A percentile compares a stretch with the other conserved stretches of the same genome.
Conservation (phyloP, 2,329 filamentous ascomycete genomes). For the Xylaria sp. region DNA sequence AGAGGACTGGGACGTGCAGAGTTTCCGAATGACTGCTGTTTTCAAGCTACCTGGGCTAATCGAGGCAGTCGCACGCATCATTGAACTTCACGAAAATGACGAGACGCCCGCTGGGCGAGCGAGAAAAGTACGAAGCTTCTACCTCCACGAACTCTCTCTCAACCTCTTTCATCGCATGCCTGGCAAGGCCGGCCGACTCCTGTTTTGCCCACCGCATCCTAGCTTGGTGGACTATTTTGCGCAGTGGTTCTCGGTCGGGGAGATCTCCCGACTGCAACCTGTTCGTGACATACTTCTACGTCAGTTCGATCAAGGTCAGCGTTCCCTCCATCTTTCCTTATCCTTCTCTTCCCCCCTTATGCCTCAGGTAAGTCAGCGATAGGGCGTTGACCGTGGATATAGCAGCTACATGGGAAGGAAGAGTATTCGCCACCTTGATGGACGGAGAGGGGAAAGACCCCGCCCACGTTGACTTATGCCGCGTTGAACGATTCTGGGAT, state of each 20-base stretch:
- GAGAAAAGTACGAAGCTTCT: background rate
- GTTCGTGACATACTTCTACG: too few species aligned
- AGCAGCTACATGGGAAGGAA: too few species aligned
- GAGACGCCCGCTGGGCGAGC: background rate
- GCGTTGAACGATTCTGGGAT: too few species aligned
- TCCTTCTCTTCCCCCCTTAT: too few species aligned
- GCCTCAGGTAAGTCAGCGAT: too few species aligned
- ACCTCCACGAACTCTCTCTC: background rate
- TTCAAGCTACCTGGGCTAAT: background rate
- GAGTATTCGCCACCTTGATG: too few species aligned
- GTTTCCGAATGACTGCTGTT: slow-evolving; percentile 1
- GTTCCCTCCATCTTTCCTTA: too few species aligned
- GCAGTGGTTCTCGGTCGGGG: slow-evolving; percentile 2
- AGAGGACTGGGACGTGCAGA: background rate
- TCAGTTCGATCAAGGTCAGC: too few species aligned
- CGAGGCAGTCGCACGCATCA: background rate
- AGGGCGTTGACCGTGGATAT: too few species aligned
- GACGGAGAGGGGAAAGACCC: too few species aligned
- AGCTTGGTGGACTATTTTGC: background rate
- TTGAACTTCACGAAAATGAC: background rate
- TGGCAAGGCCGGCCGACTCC: background rate
- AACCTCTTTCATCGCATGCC: slow-evolving; percentile 4
- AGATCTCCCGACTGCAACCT: too few species aligned
- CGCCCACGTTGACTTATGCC: too few species aligned
- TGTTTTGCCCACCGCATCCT: background rate